Evolutionary conservation across 208 protist species (phyloP).

Genomic region (Wallacemonas collosoma): DNA sequence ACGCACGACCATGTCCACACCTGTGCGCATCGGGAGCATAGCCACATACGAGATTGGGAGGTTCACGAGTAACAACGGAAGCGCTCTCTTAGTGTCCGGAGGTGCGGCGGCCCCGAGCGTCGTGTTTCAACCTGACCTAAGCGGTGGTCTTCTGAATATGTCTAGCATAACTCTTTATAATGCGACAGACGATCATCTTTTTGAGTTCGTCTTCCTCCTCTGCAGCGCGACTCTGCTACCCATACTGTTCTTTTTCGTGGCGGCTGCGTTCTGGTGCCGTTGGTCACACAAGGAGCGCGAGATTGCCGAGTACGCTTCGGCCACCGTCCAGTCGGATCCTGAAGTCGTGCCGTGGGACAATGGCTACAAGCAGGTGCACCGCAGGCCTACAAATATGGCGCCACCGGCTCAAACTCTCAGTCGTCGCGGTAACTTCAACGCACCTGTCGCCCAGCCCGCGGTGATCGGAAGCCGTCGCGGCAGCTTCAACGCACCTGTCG

Average conservation of each 20-base stretch:
- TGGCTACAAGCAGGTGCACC: neutral
- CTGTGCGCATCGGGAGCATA: no score
- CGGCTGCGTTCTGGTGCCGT: slow-evolving; percentile 6
- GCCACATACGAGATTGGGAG: neutral
- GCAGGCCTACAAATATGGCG: no score
- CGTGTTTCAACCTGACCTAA: neutral
- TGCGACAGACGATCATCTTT: neutral
- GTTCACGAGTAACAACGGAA: slow-evolving; percentile 11
- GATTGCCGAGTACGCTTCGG: neutral
- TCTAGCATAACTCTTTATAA: neutral
- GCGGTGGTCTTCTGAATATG: neutral
- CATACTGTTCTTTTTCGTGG: slow-evolving; percentile 7
- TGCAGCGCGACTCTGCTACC: neutral
- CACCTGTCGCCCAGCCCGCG: no score
- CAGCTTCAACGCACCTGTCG: neutral
- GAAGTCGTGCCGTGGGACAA: neutral
- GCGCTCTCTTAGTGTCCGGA: neutral
- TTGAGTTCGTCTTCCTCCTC: slow-evolving; percentile 14
- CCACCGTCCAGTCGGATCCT: neutral
- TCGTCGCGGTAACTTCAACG: neutral
- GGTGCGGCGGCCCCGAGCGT: no score
- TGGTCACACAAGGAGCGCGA: slow-evolving; percentile 2
- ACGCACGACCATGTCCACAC: no score
- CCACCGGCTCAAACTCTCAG: no score
- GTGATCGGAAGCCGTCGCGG: neutral